These are phyloP conservation scores for Claviceps sp. DNA, from an alignment of 2,329 filamentous ascomycete genomes.

Conservation along the genomic window DNA sequence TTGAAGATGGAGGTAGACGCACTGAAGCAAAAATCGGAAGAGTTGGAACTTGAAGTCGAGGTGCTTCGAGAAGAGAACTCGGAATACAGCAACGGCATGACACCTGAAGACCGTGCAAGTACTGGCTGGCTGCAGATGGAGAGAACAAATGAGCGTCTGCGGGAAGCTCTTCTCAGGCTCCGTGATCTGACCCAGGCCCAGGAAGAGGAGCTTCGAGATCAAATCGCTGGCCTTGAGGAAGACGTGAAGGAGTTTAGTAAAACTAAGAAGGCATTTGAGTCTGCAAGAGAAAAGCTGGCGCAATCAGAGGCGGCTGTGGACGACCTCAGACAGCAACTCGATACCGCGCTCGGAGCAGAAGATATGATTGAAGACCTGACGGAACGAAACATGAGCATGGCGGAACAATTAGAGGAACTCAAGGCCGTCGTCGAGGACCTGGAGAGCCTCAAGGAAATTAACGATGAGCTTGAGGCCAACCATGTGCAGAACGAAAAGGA, in stretches of 20 bases:
- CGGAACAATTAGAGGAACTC: constrained; percentile 72
- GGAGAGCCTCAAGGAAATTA: constrained; percentile 80
- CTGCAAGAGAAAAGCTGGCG: constrained; percentile 58
- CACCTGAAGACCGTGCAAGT: constrained; percentile 73
- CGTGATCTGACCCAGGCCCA: constrained; percentile 79
- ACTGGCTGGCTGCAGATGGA: constrained; percentile 88
- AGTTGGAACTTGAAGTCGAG: constrained; percentile 78
- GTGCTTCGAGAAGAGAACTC: constrained; percentile 77
- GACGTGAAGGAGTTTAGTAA: constrained; percentile 55
- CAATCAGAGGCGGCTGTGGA: constrained; percentile 64
- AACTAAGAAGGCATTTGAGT: constrained; percentile 56
- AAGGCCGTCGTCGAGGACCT: constrained; percentile 74
- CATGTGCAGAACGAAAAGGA: constrained; percentile 90
- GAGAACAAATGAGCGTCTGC: constrained; percentile 73
- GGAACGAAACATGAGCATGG: constrained; percentile 72
- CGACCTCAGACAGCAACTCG: constrained; percentile 80
- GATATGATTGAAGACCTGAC: constrained; percentile 89
- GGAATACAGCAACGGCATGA: constrained; percentile 73
- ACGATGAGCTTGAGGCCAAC: constrained; percentile 87
- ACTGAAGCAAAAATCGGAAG: constrained; percentile 63
- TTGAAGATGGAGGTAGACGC: constrained; percentile 68
- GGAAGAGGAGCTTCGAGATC: constrained; percentile 63
- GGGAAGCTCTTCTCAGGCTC: constrained; percentile 71
- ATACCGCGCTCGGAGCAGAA: constrained; percentile 76
- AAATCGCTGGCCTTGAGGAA: constrained; percentile 61